Conservation (phyloP, 805 yeast species). For the Wickerhamiella galacta region DNA sequence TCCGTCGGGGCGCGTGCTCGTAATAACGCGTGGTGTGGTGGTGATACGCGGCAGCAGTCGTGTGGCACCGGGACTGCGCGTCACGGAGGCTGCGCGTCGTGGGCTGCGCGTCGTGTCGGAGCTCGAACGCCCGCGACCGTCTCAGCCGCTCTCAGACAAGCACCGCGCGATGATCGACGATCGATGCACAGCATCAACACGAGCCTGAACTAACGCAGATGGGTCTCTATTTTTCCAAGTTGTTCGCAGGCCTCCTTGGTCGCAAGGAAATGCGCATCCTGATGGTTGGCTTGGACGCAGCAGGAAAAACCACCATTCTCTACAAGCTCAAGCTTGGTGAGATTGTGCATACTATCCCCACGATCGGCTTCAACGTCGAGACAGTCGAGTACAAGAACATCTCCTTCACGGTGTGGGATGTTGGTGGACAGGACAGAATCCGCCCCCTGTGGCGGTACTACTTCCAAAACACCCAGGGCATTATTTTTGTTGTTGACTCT, state of each 20-base stretch:
- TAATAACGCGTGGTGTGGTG: too few relatives aligned
- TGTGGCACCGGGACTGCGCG: too few relatives aligned
- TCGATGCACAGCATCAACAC: too few relatives aligned
- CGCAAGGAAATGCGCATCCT: constrained; percentile 95
- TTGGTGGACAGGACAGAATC: constrained; percentile 98
- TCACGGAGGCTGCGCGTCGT: too few relatives aligned
- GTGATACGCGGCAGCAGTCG: too few relatives aligned
- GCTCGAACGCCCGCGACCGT: too few relatives aligned
- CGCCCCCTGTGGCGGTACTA: constrained; percentile 99
- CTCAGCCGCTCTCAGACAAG: too few relatives aligned
- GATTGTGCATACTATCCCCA: constrained; percentile 90
- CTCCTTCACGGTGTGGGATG: constrained; percentile 97
- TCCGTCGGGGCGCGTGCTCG: too few relatives aligned
- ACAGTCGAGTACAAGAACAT: constrained; percentile 95
- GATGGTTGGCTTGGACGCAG: constrained; percentile 97
- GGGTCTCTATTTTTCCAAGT: constrained; percentile 92
- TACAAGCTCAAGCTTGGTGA: constrained; percentile 91
- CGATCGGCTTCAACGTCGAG: constrained; percentile 94
- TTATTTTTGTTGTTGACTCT: constrained; percentile 93
- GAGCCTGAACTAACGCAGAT: constrained; percentile 28
- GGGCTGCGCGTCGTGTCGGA: too few relatives aligned
- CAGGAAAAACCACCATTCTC: constrained; percentile 94
- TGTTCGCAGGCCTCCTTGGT: constrained; percentile 89
- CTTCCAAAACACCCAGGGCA: constrained; percentile 97
- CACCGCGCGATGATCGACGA: too few relatives aligned